A percentile compares a stretch with the other conserved stretches of the same genome.
These are phyloP conservation scores for Hyaloscypha hepaticicola DNA, from an alignment of 495 filamentous ascomycete species.

Conservation along the genomic window DNA sequence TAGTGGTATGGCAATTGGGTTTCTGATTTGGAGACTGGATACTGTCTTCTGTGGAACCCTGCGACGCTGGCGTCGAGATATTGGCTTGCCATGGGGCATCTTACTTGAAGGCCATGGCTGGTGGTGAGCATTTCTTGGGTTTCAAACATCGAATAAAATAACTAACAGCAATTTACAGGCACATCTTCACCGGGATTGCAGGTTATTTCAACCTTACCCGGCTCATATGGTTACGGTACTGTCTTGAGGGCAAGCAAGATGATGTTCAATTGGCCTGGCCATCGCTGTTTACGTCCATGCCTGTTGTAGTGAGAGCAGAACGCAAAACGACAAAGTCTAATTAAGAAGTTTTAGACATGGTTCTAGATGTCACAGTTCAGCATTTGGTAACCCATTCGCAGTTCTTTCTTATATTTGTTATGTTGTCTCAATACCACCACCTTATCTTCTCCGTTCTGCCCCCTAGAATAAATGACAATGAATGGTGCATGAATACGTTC, in stretches of 20 bases:
- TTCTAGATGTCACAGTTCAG: too few species aligned
- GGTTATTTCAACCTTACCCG: conserved; percentile 46
- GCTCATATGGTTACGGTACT: conserved; percentile 47
- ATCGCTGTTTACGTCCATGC: conserved; percentile 32
- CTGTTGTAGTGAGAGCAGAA: conserved; percentile 20
- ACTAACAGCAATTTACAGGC: conserved; percentile 29
- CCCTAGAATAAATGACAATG: too few species aligned
- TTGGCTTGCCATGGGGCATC: conserved; percentile 86
- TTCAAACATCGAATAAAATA: neutral
- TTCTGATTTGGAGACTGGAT: conserved; percentile 83
- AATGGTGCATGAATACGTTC: too few species aligned
- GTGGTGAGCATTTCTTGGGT: conserved; percentile 63
- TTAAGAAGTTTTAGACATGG: neutral
- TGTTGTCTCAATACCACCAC: too few species aligned
- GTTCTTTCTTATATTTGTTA: too few species aligned
- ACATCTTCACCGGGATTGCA: conserved; percentile 45
- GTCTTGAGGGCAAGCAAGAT: conserved; percentile 42
- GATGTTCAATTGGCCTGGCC: conserved; percentile 44
- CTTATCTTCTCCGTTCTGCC: too few species aligned
- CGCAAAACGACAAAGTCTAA: neutral
- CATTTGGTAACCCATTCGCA: too few species aligned
- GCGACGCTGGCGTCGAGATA: conserved; percentile 61
- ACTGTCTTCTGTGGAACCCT: conserved; percentile 73
- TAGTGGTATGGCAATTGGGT: conserved; percentile 73
- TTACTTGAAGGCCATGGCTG: conserved; percentile 90